These are phyloP conservation scores for Chaetomium cochliodes DNA, from an alignment of 495 filamentous ascomycete genomes.

Conservation along the genomic window DNA sequence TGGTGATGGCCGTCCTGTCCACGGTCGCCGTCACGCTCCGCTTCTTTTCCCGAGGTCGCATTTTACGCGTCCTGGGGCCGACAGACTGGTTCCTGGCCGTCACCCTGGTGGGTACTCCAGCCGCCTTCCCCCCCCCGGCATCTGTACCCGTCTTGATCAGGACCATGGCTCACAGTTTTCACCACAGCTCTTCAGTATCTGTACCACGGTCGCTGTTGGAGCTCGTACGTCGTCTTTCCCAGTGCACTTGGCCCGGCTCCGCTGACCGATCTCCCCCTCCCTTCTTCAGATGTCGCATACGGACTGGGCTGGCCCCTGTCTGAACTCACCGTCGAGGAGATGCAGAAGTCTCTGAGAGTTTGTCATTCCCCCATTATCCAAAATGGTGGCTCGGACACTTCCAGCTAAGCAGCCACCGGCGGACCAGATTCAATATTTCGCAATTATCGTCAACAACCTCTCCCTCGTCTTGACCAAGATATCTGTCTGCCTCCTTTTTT, in stretches of 20 bases:
- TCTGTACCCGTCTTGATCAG: neutral
- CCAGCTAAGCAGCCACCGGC: neutral
- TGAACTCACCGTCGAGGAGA: neutral
- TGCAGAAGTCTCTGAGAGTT: neutral
- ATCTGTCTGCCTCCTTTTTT: constrained; percentile 31
- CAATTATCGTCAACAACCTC: constrained; percentile 17
- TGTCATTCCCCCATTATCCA: neutral
- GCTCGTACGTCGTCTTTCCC: neutral
- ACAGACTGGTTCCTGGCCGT: constrained; percentile 21
- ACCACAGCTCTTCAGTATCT: constrained; percentile 7
- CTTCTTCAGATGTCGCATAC: neutral
- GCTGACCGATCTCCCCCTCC: neutral
- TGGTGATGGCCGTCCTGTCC: neutral
- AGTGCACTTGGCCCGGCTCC: no score
- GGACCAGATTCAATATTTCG: neutral
- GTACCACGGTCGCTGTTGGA: neutral
- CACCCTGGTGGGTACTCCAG: constrained; percentile 7
- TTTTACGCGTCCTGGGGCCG: constrained; percentile 14
- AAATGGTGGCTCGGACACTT: neutral
- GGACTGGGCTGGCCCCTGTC: neutral
- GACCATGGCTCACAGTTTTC: neutral
- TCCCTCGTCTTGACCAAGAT: constrained; percentile 32
- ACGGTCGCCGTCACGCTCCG: constrained; percentile 14
- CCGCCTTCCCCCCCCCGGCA: neutral
- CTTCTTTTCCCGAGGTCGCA: constrained; percentile 20